Conservation (phyloP, 805 yeast genomes). For the Yamadazyma phyllophila region DNA sequence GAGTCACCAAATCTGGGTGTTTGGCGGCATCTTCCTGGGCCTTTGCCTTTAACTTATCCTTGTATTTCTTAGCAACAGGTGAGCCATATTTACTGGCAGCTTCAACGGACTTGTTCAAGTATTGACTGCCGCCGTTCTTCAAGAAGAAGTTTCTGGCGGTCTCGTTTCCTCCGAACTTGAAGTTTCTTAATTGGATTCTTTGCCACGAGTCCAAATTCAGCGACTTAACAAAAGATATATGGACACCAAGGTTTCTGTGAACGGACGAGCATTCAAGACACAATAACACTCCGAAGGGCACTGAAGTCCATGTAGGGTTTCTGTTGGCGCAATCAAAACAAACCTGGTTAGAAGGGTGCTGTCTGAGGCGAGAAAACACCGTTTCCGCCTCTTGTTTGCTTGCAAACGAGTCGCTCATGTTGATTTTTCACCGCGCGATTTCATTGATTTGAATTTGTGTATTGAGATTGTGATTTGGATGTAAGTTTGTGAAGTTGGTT, state of each 20-base stretch:
- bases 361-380: slow-evolving; percentile 61
- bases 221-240: slow-evolving; percentile 91
- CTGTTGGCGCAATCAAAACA: slow-evolving; percentile 94
- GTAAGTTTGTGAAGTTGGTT: no score
- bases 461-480: no score
- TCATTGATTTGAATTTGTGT: not conserved
- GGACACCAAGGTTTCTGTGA: slow-evolving; percentile 95
- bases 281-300: slow-evolving; percentile 89
- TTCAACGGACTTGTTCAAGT: slow-evolving; percentile 46
- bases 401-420: slow-evolving; percentile 52
- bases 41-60: slow-evolving; percentile 71
- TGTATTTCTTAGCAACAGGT: slow-evolving; percentile 74
- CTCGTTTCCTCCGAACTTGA: slow-evolving; percentile 92
- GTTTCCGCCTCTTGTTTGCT: slow-evolving; percentile 65
- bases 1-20: slow-evolving; percentile 71
- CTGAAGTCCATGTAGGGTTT: slow-evolving; percentile 98
- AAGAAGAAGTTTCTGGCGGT: slow-evolving; percentile 77
- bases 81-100: slow-evolving; percentile 79
- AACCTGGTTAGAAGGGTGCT: slow-evolving; percentile 70
- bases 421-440: not conserved
- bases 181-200: slow-evolving; percentile 80
- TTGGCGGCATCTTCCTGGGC: slow-evolving; percentile 63
- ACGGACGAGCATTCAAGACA: slow-evolving; percentile 95
- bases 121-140: slow-evolving; percentile 82
- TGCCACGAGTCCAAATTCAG: slow-evolving; percentile 94